These are phyloP conservation scores for Lablab purpureus DNA, from an alignment of 306 rosid species.

Conservation along the genomic window DNA sequence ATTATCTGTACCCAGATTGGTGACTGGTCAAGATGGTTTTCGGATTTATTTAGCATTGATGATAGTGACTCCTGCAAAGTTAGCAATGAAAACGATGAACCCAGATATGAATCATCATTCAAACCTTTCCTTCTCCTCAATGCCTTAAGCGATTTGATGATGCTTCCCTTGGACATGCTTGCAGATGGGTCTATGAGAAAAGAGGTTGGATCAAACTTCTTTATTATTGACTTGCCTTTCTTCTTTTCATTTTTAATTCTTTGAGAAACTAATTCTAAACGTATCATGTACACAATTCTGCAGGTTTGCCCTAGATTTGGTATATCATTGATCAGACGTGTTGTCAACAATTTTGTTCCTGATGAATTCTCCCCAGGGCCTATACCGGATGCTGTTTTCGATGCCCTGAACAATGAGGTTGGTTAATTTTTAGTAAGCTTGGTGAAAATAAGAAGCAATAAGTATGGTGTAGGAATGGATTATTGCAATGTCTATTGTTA, in stretches of 20 bases:
- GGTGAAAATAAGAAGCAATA: slow-evolving; percentile 16
- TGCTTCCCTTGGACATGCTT: slow-evolving; percentile 88
- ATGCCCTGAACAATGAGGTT: slow-evolving; percentile 74
- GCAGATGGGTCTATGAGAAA: slow-evolving; percentile 66
- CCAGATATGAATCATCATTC: slow-evolving; percentile 60
- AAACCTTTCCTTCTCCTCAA: slow-evolving; percentile 80
- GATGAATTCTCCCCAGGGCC: slow-evolving; percentile 90
- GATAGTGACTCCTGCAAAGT: slow-evolving; percentile 63
- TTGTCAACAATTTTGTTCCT: slow-evolving; percentile 78
- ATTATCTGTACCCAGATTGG: slow-evolving; percentile 70
- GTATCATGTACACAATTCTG: slow-evolving; percentile 5
- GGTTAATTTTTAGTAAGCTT: slow-evolving; percentile 39
- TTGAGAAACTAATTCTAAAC: background rate
- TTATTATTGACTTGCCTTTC: background rate
- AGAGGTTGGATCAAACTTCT: slow-evolving; percentile 64
- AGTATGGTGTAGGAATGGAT: slow-evolving; percentile 9
- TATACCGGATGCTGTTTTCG: slow-evolving; percentile 67
- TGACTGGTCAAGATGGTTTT: slow-evolving; percentile 90
- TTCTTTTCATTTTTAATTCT: background rate
- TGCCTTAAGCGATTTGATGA: slow-evolving; percentile 88
- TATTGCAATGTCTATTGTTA: slow-evolving; percentile 27
- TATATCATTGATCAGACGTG: slow-evolving; percentile 67
- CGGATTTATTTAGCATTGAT: slow-evolving; percentile 83
- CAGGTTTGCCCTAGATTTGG: slow-evolving; percentile 87
- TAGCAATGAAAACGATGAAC: slow-evolving; percentile 50